Evolutionary conservation across 345 rosid species (phyloP), one percentile per base, ranked within the genome.

Genomic region (Melaleuca quinquenervia): DNA sequence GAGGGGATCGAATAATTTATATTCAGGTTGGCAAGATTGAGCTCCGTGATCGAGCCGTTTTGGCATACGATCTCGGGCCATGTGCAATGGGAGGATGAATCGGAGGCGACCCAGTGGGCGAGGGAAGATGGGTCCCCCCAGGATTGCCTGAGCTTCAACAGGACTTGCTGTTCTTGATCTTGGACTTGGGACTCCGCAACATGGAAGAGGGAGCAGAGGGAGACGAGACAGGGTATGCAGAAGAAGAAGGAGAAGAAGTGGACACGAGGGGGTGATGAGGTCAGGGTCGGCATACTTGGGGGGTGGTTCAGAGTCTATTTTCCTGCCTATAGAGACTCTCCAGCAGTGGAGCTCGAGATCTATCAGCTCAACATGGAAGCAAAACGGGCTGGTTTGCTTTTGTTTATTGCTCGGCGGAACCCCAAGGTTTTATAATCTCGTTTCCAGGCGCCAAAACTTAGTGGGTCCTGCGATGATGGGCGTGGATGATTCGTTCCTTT

Each of bases 1-100:
- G 91, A 82, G 3, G 97, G 97, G 86, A 93, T 86, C 2, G 92
- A 86, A 32, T 53, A 91, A 5, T 18, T 13, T 83, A 94, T 92
- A 87, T 12, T 82, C 85, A 48, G 82, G 82, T 86, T 0, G 26
- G 0, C 0, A 41, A 94, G 90, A 4, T 7, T 0, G 10, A 93
- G 86, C 20, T 1, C 82, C 14, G 91, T 88, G 89, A 94, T 83
- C 0, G 91, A 92, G 85, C 86, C 84, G 70, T 86, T 15, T 29
- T 86, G 45, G 89, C 97, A 94, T 50, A 24, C 53, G 86, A 94
- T 84, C 58, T 88, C 94, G 5, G 93, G 93, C 97, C 97, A 94
- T 55, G 55, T 32, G 88, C 95, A 94, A 82, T 91, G 93, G 41
- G 91, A 70, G 80, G 90, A 84, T 21, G 82, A 41, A 86, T 88